phyloP scores from a whole-genome alignment of 2,329 filamentous ascomycete genomes.

The Fusarium proliferatum region DNA sequence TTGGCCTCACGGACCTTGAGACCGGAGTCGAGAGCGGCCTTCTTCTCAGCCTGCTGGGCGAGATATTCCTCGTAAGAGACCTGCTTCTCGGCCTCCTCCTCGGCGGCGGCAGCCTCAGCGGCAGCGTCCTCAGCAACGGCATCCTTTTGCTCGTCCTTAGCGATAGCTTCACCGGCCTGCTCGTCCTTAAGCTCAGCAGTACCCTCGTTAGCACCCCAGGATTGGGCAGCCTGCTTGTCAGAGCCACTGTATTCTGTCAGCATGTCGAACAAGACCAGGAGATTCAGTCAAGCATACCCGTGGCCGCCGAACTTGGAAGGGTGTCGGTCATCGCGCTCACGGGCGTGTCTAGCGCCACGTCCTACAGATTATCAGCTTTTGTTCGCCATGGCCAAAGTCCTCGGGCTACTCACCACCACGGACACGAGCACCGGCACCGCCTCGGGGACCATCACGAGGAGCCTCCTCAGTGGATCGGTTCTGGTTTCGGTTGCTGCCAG shows the following conservation, averaged over 20 bases:
- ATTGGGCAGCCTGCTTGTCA: slow-evolving; percentile 88
- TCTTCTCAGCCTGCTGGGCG: slow-evolving; percentile 77
- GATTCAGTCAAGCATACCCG: slow-evolving; percentile 54
- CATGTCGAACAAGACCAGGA: neutral
- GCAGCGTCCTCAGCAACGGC: slow-evolving; percentile 62
- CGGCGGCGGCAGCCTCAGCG: slow-evolving; percentile 58
- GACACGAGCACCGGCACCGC: slow-evolving; percentile 72
- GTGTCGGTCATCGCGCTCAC: slow-evolving; percentile 68
- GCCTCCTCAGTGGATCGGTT: slow-evolving; percentile 79
- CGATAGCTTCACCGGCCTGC: slow-evolving; percentile 89
- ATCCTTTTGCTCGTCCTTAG: slow-evolving; percentile 84
- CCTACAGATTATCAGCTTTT: slow-evolving; percentile 50
- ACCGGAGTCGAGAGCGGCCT: slow-evolving; percentile 71
- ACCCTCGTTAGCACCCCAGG: slow-evolving; percentile 88
- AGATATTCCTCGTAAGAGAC: slow-evolving; percentile 93
- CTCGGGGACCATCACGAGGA: slow-evolving; percentile 65
- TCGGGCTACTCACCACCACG: slow-evolving; percentile 62
- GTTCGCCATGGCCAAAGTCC: neutral
- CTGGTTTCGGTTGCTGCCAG: slow-evolving; percentile 85
- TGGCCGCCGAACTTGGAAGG: slow-evolving; percentile 55
- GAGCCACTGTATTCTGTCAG: slow-evolving; percentile 68
- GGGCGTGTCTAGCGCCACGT: slow-evolving; percentile 64
- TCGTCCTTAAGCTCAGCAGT: slow-evolving; percentile 90
- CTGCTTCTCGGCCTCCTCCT: slow-evolving; percentile 78
- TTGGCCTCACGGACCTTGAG: slow-evolving; percentile 88